Evolutionary conservation across 2,329 filamentous ascomycete genomes (phyloP).

Genomic region (Mycosphaerella sp.): DNA sequence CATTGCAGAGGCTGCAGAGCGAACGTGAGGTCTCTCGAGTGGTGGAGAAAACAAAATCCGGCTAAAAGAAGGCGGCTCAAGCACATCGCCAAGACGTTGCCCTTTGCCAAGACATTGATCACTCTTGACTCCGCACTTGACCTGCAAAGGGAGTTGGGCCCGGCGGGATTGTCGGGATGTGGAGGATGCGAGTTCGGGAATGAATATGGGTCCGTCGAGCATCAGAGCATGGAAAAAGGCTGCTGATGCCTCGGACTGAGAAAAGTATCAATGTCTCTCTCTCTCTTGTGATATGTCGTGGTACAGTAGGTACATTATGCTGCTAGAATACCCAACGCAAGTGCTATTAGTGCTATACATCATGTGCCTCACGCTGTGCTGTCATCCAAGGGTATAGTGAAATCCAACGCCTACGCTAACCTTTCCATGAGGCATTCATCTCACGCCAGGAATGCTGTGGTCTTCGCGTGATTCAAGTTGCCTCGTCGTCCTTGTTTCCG

Average conservation of each 20-base stretch:
- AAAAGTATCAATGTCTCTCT: background rate
- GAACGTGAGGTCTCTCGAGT: background rate
- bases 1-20: background rate
- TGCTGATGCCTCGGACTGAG: background rate
- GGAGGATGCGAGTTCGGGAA: background rate
- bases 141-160: background rate
- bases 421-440: background rate
- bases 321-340: background rate
- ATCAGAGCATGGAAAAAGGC: too few relatives aligned
- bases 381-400: background rate
- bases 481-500: background rate
- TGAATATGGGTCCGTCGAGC: too few relatives aligned
- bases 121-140: background rate
- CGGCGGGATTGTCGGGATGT: constrained; percentile 4
- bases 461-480: background rate
- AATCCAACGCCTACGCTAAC: background rate
- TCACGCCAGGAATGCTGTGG: background rate
- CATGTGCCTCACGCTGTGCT: background rate
- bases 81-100: background rate
- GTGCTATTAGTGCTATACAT: background rate
- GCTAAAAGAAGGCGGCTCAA: background rate
- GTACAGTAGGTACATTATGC: background rate
- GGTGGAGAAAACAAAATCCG: background rate
- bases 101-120: background rate
- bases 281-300: background rate